Percentiles rank a stretch among this genome's conserved stretches.
Conservation (phyloP, 2,329 filamentous ascomycete genomes). For the Colletotrichum salicis region DNA sequence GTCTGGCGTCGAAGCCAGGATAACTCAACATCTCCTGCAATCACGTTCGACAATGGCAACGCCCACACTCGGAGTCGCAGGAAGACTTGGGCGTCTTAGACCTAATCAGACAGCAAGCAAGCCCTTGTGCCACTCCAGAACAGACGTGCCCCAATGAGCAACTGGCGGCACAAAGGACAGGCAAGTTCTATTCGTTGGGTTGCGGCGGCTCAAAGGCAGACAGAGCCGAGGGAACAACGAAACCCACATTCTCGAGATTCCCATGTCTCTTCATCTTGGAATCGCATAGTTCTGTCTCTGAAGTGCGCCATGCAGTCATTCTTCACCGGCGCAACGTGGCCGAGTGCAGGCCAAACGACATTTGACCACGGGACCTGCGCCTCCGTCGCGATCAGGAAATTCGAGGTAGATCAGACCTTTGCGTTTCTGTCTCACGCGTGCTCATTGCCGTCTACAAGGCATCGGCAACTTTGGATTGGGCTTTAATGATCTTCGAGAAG, state of each 20-base stretch:
- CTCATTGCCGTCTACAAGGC: background rate
- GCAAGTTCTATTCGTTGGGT: conserved; percentile 19
- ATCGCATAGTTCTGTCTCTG: background rate
- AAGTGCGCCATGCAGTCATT: conserved; percentile 25
- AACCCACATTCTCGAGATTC: background rate
- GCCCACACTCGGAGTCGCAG: background rate
- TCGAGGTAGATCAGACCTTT: background rate
- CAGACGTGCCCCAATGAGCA: background rate
- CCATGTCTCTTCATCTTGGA: background rate
- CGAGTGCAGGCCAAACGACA: conserved; percentile 9
- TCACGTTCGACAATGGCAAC: conserved; percentile 6
- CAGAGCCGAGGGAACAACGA: conserved; percentile 6
- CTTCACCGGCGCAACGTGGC: conserved; percentile 27
- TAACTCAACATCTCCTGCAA: conserved; percentile 5
- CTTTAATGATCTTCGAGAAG: background rate
- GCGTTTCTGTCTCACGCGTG: background rate
- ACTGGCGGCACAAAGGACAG: background rate
- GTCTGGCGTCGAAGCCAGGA: background rate
- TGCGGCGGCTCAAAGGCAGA: conserved; percentile 1
- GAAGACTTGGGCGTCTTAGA: background rate
- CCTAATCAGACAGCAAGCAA: background rate
- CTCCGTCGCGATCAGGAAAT: background rate
- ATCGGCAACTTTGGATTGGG: background rate
- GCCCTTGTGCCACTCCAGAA: background rate
- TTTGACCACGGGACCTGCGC: background rate